Percentiles rank a stretch among this genome's conserved stretches.
phyloP scores from a whole-genome alignment of 768 basidiomycete species.

The Suillus plorans region DNA sequence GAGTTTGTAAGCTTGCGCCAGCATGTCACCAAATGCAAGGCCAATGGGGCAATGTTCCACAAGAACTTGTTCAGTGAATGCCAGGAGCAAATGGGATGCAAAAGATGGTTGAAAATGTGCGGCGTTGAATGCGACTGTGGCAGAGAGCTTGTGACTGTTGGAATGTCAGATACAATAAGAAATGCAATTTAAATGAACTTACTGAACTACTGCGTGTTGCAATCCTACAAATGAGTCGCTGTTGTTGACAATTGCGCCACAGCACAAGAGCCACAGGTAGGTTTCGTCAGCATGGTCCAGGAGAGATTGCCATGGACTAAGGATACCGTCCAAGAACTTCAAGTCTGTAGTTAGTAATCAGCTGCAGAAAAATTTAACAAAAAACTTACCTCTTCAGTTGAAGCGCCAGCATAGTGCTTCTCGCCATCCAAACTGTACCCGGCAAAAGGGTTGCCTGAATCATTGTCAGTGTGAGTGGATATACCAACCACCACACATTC shows the following conservation, averaged over 20 bases:
- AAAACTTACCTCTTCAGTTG: background rate
- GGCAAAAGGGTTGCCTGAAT: background rate
- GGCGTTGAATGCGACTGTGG: background rate
- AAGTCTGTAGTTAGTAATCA: background rate
- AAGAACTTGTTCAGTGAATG: background rate
- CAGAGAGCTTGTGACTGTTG: background rate
- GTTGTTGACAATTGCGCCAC: background rate
- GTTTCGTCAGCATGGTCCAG: background rate
- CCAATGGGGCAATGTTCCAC: background rate
- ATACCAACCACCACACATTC: background rate
- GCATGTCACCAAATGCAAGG: background rate
- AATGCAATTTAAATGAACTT: background rate
- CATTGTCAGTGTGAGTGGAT: background rate
- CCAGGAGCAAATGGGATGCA: background rate
- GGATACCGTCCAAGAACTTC: background rate
- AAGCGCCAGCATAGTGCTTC: background rate
- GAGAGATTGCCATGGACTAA: background rate
- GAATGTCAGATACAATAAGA: background rate
- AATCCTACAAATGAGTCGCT: background rate
- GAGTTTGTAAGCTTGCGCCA: background rate
- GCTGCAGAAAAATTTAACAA: too few species aligned
- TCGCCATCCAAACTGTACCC: background rate
- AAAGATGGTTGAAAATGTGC: background rate
- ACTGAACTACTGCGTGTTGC: background rate
- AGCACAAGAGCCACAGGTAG: background rate